Percentiles rank a stretch among this genome's conserved stretches.
These are phyloP conservation scores for Acephala macrosclerotiorum DNA, from an alignment of 2,329 filamentous ascomycete genomes.

Conservation along the genomic window DNA sequence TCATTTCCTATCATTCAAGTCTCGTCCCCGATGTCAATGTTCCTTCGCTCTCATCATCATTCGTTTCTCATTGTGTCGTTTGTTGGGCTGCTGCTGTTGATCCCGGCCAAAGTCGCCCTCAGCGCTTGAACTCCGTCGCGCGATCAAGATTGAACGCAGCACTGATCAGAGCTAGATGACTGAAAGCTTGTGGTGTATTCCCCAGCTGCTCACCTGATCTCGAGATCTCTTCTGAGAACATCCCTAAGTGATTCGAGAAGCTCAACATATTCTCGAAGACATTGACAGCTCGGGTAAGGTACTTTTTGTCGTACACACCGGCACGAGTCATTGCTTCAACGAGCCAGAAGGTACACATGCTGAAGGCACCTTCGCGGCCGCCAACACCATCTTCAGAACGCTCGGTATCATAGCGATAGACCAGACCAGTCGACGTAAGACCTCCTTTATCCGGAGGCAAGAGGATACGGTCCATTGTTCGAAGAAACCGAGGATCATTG, in stretches of 20 bases:
- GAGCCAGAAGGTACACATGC: conserved; percentile 85
- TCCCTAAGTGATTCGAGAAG: conserved; percentile 78
- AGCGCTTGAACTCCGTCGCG: conserved; percentile 42
- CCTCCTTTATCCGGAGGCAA: conserved; percentile 77
- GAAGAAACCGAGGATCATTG: conserved; percentile 77
- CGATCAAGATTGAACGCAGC: conserved; percentile 79
- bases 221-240: conserved; percentile 83
- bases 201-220: conserved; percentile 78
- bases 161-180: conserved; percentile 77
- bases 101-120: not conserved
- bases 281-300: conserved; percentile 67
- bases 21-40: too few relatives aligned
- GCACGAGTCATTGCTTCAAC: conserved; percentile 80
- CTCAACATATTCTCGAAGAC: conserved; percentile 81
- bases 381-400: conserved; percentile 76
- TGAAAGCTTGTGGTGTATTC: conserved; percentile 82
- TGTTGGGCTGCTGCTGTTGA: not conserved
- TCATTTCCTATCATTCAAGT: not conserved
- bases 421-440: conserved; percentile 76
- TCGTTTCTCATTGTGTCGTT: not conserved
- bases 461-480: conserved; percentile 76
- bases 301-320: conserved; percentile 68
- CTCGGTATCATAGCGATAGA: conserved; percentile 77
- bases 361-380: conserved; percentile 78
- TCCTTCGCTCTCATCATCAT: too few relatives aligned